Percentiles rank a stretch among this genome's conserved stretches.
These are phyloP conservation scores for Barbatosphaeria neglecta DNA, from an alignment of 495 filamentous ascomycete genomes.

Conservation along the genomic window DNA sequence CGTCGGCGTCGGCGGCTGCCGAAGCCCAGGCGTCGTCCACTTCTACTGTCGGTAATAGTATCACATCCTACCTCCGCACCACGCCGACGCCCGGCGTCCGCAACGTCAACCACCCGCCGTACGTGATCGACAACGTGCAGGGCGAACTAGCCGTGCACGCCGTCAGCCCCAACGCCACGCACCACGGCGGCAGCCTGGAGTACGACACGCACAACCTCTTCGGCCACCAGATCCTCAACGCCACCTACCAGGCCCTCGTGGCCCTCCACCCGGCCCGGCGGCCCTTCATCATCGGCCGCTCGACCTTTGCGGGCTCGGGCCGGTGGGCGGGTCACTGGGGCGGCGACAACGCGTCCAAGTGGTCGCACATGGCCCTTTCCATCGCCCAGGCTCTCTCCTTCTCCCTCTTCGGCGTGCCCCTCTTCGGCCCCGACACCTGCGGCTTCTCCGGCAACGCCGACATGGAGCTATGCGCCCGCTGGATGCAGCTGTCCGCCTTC, in stretches of 20 bases:
- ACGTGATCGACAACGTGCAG: constrained; percentile 69
- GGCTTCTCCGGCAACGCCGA: constrained; percentile 65
- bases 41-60: no score
- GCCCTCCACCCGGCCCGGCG: constrained; percentile 51
- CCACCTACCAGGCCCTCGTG: constrained; percentile 65
- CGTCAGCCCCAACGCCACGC: constrained; percentile 67
- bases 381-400: constrained; percentile 76
- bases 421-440: constrained; percentile 79
- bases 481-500: constrained; percentile 81
- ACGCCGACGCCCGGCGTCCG: constrained; percentile 58
- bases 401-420: constrained; percentile 73
- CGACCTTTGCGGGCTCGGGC: constrained; percentile 72
- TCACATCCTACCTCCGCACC: constrained; percentile 45
- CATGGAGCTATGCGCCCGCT: constrained; percentile 68
- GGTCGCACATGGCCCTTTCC: constrained; percentile 60
- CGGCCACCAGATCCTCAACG: constrained; percentile 66
- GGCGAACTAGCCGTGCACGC: constrained; percentile 66
- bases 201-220: constrained; percentile 76
- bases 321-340: constrained; percentile 82
- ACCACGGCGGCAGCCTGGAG: constrained; percentile 56
- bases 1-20: constrained; percentile 38
- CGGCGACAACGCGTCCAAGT: constrained; percentile 65
- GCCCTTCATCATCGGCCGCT: constrained; percentile 78
- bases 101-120: constrained; percentile 71
- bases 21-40: constrained; percentile 17